Evolutionary conservation across 345 rosid genomes (phyloP).

Genomic region (Kandelia obovata): DNA sequence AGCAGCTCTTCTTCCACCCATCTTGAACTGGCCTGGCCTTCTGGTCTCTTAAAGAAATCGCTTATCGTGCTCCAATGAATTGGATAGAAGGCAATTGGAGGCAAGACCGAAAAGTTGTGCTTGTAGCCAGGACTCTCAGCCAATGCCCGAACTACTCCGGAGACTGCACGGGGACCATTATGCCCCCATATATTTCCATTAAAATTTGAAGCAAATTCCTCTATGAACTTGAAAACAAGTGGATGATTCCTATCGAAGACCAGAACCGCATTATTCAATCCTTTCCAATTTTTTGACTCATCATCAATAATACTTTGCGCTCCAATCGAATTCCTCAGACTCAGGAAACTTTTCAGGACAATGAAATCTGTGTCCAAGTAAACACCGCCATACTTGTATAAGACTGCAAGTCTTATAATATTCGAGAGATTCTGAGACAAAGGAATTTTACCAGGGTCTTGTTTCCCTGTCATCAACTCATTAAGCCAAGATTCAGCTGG

Average conservation of each 20-base stretch:
- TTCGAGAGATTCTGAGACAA: constrained; percentile 72
- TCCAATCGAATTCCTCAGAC: constrained; percentile 63
- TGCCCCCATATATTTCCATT: constrained; percentile 86
- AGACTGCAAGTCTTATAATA: constrained; percentile 56
- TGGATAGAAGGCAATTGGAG: constrained; percentile 65
- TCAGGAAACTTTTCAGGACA: constrained; percentile 48
- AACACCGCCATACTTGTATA: constrained; percentile 75
- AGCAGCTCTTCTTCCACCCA: constrained; percentile 49
- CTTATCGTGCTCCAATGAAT: constrained; percentile 59
- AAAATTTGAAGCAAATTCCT: constrained; percentile 72
- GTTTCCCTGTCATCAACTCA: constrained; percentile 51
- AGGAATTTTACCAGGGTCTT: constrained; percentile 73
- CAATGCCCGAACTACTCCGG: constrained; percentile 50
- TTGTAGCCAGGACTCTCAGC: constrained; percentile 31
- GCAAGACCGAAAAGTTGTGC: constrained; percentile 44
- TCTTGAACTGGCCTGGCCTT: constrained; percentile 23
- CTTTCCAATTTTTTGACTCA: constrained; percentile 56
- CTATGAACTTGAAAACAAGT: constrained; percentile 52
- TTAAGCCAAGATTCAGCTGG: constrained; percentile 68
- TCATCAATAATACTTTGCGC: constrained; percentile 59
- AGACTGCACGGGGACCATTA: constrained; percentile 77
- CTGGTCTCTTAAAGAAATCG: constrained; percentile 51
- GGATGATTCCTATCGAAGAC: constrained; percentile 65
- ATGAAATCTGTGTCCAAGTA: constrained; percentile 76
- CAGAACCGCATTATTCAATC: constrained; percentile 74